phyloP scores from a whole-genome alignment of 352 stramenopile species.

The Peronosclerospora sorghi region DNA sequence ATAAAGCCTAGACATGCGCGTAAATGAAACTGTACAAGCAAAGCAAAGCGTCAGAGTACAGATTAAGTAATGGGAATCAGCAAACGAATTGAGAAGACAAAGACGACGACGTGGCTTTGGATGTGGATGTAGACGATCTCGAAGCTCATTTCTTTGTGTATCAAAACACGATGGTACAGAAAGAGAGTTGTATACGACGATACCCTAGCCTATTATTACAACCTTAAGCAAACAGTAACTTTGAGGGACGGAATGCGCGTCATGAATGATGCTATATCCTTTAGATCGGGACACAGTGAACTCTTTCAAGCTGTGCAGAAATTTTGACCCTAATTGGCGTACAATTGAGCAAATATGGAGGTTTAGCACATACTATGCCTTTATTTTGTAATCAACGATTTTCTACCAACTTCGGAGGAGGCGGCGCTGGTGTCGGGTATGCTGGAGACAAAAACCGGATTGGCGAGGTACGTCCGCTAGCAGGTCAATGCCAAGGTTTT shows the following conservation, averaged over 20 bases:
- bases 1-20: constrained; percentile 28
- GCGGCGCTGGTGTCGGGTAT: constrained; percentile 73
- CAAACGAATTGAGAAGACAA: constrained; percentile 81
- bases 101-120: constrained; percentile 58
- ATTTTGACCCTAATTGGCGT: constrained; percentile 54
- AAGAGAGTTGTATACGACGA: constrained; percentile 29
- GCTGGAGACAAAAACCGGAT: constrained; percentile 46
- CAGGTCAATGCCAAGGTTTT: neutral
- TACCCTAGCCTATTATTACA: constrained; percentile 41
- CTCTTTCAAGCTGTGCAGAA: constrained; percentile 66
- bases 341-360: constrained; percentile 73
- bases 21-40: constrained; percentile 88
- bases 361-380: no score
- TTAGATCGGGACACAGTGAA: constrained; percentile 85
- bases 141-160: constrained; percentile 80
- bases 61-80: constrained; percentile 53
- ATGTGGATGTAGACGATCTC: constrained; percentile 85
- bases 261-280: constrained; percentile 97
- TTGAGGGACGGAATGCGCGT: constrained; percentile 93
- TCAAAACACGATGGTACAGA: constrained; percentile 28
- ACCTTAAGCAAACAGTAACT: constrained; percentile 80
- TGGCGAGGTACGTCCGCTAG: constrained; percentile 37
- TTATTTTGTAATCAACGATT: constrained; percentile 88
- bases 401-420: constrained; percentile 90
- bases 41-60: constrained; percentile 71